phyloP scores from a whole-genome alignment of 176 grass and related monocot genomes.

The Alopecurus myosuroides region DNA sequence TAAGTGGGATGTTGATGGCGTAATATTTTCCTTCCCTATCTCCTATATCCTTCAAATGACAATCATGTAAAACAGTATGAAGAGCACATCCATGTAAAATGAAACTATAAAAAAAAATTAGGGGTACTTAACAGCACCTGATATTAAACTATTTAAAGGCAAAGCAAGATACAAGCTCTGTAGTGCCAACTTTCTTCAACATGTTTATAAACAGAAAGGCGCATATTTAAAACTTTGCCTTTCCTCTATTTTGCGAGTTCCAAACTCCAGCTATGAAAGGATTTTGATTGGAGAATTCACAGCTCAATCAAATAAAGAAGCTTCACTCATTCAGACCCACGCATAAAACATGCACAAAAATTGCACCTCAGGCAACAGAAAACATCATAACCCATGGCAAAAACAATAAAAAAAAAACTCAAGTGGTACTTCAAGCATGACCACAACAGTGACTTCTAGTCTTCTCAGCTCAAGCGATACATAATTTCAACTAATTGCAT shows the following conservation, averaged over 20 bases:
- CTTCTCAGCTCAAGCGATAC: not conserved
- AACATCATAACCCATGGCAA: not conserved
- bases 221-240: not conserved
- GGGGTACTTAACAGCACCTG: not conserved
- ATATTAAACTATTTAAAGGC: constrained; percentile 1
- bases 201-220: constrained; percentile 8
- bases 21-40: constrained; percentile 98
- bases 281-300: not conserved
- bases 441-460: not conserved
- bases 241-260: not conserved
- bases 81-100: not conserved
- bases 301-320: not conserved
- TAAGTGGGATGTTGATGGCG: constrained; percentile 95
- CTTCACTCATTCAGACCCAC: not conserved
- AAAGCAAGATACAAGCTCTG: not conserved
- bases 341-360: not conserved
- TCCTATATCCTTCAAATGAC: constrained; percentile 78
- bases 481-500: not conserved
- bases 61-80: constrained; percentile 14
- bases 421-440: constrained; percentile 6
- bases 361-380: not conserved
- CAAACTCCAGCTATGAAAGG: not conserved
- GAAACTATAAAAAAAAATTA: not conserved
- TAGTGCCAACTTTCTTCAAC: not conserved
- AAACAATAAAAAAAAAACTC: not conserved